Conservation (phyloP, 2,329 filamentous ascomycete genomes). For the Chaetomium olivaceum region DNA sequence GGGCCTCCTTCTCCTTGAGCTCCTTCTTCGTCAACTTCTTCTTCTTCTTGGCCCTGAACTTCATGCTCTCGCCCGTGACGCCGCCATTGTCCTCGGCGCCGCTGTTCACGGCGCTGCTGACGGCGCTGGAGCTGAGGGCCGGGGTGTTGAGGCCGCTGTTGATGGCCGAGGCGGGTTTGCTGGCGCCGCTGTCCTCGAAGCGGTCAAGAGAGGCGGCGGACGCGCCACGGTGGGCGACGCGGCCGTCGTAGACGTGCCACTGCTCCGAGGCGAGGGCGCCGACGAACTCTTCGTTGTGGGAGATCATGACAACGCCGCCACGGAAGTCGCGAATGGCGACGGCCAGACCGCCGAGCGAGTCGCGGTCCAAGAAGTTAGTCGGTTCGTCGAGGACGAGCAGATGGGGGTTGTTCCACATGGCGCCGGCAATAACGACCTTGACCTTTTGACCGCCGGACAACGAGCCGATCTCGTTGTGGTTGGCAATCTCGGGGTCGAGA, state of each 20-base stretch:
- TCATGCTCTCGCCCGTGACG: conserved; percentile 56
- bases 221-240: conserved; percentile 80
- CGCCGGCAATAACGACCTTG: conserved; percentile 94
- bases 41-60: conserved; percentile 91
- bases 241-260: conserved; percentile 89
- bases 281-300: conserved; percentile 98
- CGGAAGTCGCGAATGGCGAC: conserved; percentile 98
- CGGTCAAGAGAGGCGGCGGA: conserved; percentile 73
- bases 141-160: conserved; percentile 59
- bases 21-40: conserved; percentile 99
- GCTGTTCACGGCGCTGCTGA: conserved; percentile 69
- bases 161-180: conserved; percentile 62
- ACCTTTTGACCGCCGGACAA: conserved; percentile 97
- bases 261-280: conserved; percentile 94
- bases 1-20: conserved; percentile 86
- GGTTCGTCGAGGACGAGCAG: conserved; percentile 96
- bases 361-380: conserved; percentile 98
- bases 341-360: conserved; percentile 94
- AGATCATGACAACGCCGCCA: conserved; percentile 98
- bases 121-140: conserved; percentile 58
- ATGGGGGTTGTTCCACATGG: conserved; percentile 99
- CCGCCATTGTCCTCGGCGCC: conserved; percentile 74
- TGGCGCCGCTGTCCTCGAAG: conserved; percentile 73
- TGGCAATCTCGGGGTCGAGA: conserved; percentile 94
- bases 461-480: conserved; percentile 97